Conservation (phyloP, 176 grass and related monocot genomes). For the sorghum (Sorghum bicolor) region DNA sequence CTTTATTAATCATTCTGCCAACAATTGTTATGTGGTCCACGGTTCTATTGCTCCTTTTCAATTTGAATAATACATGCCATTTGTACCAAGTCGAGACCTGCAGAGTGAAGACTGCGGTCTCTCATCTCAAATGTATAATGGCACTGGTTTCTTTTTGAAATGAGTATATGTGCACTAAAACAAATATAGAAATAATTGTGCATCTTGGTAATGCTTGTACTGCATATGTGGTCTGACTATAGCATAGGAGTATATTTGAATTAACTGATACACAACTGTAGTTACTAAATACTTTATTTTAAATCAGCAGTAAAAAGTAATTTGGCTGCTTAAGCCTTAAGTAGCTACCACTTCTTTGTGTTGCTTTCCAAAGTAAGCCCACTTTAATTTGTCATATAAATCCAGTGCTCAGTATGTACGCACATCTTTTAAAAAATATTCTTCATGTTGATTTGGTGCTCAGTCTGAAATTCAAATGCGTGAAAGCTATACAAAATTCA, state of each 20-base stretch:
- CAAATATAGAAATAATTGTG: background rate
- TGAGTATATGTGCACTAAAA: background rate
- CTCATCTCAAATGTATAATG: background rate
- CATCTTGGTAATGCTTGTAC: too few relatives aligned
- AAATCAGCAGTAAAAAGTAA: background rate
- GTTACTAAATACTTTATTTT: background rate
- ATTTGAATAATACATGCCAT: background rate
- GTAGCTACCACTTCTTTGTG: background rate
- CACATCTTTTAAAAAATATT: background rate
- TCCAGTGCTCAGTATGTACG: background rate
- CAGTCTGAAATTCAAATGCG: background rate
- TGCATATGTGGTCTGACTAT: too few relatives aligned
- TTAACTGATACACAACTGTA: background rate
- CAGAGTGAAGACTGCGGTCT: too few relatives aligned
- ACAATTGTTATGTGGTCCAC: background rate
- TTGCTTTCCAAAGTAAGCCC: too few relatives aligned
- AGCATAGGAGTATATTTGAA: too few relatives aligned
- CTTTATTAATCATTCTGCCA: background rate
- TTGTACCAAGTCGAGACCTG: background rate
- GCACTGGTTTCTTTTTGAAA: background rate
- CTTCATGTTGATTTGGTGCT: background rate
- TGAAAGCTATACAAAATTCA: background rate
- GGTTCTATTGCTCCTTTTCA: background rate
- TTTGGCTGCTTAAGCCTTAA: background rate
- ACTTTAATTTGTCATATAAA: background rate